phyloP scores from a whole-genome alignment of 176 grass and related monocot species.

The Avena eriantha region DNA sequence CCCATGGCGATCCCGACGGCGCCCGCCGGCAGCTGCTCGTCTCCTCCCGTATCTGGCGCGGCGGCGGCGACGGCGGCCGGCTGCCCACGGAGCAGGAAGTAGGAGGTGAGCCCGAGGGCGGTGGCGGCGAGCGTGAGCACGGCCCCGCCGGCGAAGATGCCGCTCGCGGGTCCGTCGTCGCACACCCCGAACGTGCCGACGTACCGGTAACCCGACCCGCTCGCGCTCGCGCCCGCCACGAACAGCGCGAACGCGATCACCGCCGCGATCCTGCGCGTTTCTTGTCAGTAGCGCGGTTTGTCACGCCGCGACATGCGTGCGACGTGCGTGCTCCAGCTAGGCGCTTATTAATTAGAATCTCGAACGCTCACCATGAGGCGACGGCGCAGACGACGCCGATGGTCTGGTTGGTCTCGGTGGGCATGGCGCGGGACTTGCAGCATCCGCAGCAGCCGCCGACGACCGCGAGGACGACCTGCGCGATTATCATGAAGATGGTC shows the following conservation, averaged over 20 bases:
- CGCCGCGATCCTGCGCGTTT: conserved; percentile 32
- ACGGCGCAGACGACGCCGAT: conserved; percentile 19
- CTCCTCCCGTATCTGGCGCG: too few relatives aligned
- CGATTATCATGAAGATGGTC: conserved; percentile 24
- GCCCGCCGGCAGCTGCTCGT: too few relatives aligned
- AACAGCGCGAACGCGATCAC: conserved; percentile 32
- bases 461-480: conserved; percentile 21
- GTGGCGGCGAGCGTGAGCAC: conserved; percentile 44
- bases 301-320: background rate
- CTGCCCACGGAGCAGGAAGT: background rate
- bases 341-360: too few relatives aligned
- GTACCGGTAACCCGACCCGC: background rate
- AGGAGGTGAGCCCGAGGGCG: conserved; percentile 39
- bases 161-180: conserved; percentile 1
- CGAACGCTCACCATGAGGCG: conserved; percentile 35
- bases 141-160: conserved; percentile 39
- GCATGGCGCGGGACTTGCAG: conserved; percentile 39
- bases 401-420: conserved; percentile 5
- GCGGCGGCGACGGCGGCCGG: background rate
- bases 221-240: conserved; percentile 19
- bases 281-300: background rate
- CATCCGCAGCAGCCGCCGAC: conserved; percentile 43
- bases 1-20: background rate
- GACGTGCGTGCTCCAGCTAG: too few relatives aligned
- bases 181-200: conserved; percentile 7